A percentile compares a stretch with the other conserved stretches of the same genome.
phyloP scores from a whole-genome alignment of 2,329 filamentous ascomycete genomes.

The Calonectria hawksworthii region DNA sequence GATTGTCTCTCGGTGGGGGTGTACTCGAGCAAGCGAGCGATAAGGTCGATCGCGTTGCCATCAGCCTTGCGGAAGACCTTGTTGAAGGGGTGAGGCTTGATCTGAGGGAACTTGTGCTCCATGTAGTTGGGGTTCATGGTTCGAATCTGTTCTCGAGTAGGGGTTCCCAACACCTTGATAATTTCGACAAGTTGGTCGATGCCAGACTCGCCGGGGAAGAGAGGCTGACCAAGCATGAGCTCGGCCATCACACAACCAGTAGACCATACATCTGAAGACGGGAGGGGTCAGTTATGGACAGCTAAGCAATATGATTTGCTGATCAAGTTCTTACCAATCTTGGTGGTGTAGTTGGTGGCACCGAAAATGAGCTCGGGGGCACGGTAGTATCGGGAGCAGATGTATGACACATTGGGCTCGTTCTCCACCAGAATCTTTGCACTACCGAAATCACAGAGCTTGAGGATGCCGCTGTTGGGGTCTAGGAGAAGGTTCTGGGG shows the following conservation, averaged over 20 bases:
- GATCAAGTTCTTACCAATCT: slow-evolving; percentile 84
- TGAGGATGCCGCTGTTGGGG: slow-evolving; percentile 90
- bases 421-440: slow-evolving; percentile 99
- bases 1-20: slow-evolving; percentile 95
- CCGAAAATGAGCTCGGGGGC: slow-evolving; percentile 98
- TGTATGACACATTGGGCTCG: slow-evolving; percentile 99
- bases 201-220: slow-evolving; percentile 98
- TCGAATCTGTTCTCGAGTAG: slow-evolving; percentile 96
- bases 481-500: slow-evolving; percentile 97
- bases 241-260: slow-evolving; percentile 99
- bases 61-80: slow-evolving; percentile 99
- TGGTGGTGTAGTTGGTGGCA: slow-evolving; percentile 99
- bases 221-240: slow-evolving; percentile 96
- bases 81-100: slow-evolving; percentile 99
- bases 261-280: slow-evolving; percentile 98
- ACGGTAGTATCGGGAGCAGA: slow-evolving; percentile 98
- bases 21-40: slow-evolving; percentile 94
- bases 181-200: slow-evolving; percentile 99
- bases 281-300: slow-evolving; percentile 22
- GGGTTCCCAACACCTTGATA: slow-evolving; percentile 98
- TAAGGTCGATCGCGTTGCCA: slow-evolving; percentile 91
- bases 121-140: slow-evolving; percentile 99
- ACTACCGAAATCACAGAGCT: slow-evolving; percentile 98
- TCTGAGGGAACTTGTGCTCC: slow-evolving; percentile 99
- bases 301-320: neutral